These are phyloP conservation scores for Russula abietina DNA, from an alignment of 768 basidiomycete genomes.

Conservation along the genomic window DNA sequence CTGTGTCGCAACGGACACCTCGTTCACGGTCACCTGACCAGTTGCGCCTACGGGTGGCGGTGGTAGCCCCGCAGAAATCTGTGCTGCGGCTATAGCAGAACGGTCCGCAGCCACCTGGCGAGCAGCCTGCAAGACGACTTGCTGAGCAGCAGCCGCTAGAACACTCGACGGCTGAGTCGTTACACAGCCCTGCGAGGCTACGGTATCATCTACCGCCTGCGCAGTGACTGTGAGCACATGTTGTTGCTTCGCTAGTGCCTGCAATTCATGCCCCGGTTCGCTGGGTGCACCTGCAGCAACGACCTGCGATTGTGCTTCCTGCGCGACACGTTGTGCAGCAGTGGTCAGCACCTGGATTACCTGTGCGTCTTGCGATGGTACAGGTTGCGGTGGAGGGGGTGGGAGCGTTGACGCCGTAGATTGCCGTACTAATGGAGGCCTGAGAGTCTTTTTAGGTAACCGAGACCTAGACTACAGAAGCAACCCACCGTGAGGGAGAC, in stretches of 20 bases:
- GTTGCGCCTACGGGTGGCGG: conserved; percentile 30
- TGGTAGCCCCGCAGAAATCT: conserved; percentile 39
- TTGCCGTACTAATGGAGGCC: conserved; percentile 30
- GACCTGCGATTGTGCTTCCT: conserved; percentile 64
- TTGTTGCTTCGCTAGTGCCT: conserved; percentile 74
- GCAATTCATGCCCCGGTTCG: conserved; percentile 43
- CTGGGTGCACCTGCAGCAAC: conserved; percentile 46
- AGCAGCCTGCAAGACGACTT: conserved; percentile 75
- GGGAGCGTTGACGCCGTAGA: conserved; percentile 28
- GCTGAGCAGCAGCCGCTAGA: conserved; percentile 71
- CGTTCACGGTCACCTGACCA: conserved; percentile 48
- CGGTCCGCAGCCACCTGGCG: conserved; percentile 51
- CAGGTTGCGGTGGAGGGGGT: conserved; percentile 30
- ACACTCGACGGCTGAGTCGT: conserved; percentile 44
- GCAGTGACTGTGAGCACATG: conserved; percentile 69
- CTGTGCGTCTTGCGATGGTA: conserved; percentile 52
- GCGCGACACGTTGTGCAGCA: conserved; percentile 71
- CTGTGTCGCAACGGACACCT: conserved; percentile 58
- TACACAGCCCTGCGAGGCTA: conserved; percentile 41
- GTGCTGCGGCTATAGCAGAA: conserved; percentile 37
- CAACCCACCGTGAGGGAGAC: conserved; percentile 29
- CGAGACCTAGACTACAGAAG: conserved; percentile 19
- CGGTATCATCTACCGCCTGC: conserved; percentile 67
- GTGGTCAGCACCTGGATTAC: conserved; percentile 73
- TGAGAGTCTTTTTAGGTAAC: background rate